Percentiles rank a stretch among this genome's conserved stretches.
Evolutionary conservation across 139 green algal genomes (phyloP).

Genomic region (Chlamydomonas applanata): DNA sequence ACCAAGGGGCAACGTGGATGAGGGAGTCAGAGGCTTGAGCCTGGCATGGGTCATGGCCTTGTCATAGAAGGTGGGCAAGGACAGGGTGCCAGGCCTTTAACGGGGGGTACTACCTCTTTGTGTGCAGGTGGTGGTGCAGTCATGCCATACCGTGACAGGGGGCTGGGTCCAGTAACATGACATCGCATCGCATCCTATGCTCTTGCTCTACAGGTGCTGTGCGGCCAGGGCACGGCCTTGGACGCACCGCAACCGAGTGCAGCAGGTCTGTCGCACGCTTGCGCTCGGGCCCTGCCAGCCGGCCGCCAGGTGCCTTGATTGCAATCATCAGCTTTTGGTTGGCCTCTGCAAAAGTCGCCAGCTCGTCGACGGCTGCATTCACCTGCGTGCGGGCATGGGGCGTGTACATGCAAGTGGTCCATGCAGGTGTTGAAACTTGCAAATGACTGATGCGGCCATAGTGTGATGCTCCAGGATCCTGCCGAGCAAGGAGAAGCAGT

Average conservation of each 20-base stretch:
- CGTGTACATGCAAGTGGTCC: not conserved
- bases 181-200: too few relatives aligned
- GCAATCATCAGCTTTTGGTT: slow-evolving; percentile 44
- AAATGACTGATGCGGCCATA: not conserved
- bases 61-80: not conserved
- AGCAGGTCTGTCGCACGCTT: slow-evolving; percentile 59
- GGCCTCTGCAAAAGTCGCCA: slow-evolving; percentile 48
- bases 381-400: slow-evolving; percentile 35
- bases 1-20: too few relatives aligned
- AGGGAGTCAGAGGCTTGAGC: not conserved
- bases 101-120: not conserved
- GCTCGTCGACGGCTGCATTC: slow-evolving; percentile 74
- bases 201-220: too few relatives aligned
- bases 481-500: too few relatives aligned
- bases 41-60: not conserved
- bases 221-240: not conserved
- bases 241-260: slow-evolving; percentile 47
- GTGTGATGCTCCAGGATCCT: too few relatives aligned
- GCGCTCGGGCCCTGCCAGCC: slow-evolving; percentile 51
- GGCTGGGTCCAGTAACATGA: too few relatives aligned
- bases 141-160: not conserved
- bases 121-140: not conserved
- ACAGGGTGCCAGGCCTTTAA: too few relatives aligned
- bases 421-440: not conserved
- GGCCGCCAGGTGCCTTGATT: slow-evolving; percentile 18